Conservation (phyloP, 2,329 filamentous ascomycete genomes). For the Plenodomus tracheiphilus region DNA sequence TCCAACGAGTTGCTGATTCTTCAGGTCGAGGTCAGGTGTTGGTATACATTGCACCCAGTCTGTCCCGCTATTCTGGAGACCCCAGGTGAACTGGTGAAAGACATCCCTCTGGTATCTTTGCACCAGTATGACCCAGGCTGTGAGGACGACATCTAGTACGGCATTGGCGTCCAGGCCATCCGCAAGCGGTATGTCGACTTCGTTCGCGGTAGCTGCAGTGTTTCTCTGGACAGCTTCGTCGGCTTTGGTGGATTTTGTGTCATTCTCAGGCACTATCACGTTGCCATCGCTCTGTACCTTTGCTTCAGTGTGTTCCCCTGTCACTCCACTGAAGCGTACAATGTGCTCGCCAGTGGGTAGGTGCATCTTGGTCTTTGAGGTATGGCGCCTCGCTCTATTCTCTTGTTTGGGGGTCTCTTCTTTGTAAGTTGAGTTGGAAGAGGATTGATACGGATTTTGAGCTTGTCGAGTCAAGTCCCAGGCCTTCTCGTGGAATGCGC, state of each 20-base stretch:
- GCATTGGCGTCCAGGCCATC: conserved; percentile 9
- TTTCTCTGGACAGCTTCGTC: conserved; percentile 5
- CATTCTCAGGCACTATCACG: conserved; percentile 8
- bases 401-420: not conserved
- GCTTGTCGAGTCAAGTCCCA: conserved; percentile 13
- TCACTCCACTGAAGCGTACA: conserved; percentile 17
- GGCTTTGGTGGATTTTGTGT: conserved; percentile 10
- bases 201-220: conserved; percentile 10
- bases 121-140: conserved; percentile 36
- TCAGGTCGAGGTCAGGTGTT: conserved; percentile 20
- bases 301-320: conserved; percentile 16
- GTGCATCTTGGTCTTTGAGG: conserved; percentile 20
- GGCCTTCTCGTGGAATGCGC: conserved; percentile 23
- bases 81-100: conserved; percentile 37
- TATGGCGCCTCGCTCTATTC: not conserved
- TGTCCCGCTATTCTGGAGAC: conserved; percentile 14
- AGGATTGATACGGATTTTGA: conserved; percentile 11
- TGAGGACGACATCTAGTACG: conserved; percentile 29
- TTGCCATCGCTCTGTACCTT: conserved; percentile 17
- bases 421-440: conserved; percentile 1
- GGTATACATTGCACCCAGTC: conserved; percentile 20
- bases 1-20: conserved; percentile 11
- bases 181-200: conserved; percentile 18
- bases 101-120: conserved; percentile 38
- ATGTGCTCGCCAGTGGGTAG: conserved; percentile 20